These are phyloP conservation scores for Pseudonitzschia multistriata DNA, from an alignment of 108 stramenopile species.

Conservation along the genomic window DNA sequence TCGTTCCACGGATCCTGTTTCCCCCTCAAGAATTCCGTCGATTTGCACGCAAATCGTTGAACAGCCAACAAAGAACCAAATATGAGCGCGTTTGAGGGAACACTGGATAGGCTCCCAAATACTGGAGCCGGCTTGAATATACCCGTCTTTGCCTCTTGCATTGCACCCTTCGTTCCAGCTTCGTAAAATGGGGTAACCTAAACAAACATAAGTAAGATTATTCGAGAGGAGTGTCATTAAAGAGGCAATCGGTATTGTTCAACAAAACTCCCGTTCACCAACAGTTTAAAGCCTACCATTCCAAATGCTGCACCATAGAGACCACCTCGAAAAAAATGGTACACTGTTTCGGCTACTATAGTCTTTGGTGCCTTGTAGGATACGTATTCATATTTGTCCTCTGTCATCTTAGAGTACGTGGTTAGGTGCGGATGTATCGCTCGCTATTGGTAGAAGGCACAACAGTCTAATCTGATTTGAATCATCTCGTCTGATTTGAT, in stretches of 20 bases:
- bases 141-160: conserved; percentile 32
- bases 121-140: conserved; percentile 40
- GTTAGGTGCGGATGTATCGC: too few species aligned
- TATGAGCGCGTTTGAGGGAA: conserved; percentile 39
- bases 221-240: background rate
- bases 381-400: conserved; percentile 33
- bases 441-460: too few species aligned
- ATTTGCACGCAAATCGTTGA: conserved; percentile 40
- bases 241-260: background rate
- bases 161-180: conserved; percentile 26
- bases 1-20: conserved; percentile 38
- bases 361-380: conserved; percentile 33
- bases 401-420: background rate
- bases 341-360: conserved; percentile 38
- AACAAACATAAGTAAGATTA: background rate
- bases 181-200: conserved; percentile 38
- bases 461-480: too few species aligned
- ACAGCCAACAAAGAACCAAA: conserved; percentile 41
- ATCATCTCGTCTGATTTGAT: too few species aligned
- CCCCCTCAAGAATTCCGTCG: conserved; percentile 35
- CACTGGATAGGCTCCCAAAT: conserved; percentile 30
- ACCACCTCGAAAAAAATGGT: conserved; percentile 34
- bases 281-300: conserved; percentile 10
- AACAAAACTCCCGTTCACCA: background rate
- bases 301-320: conserved; percentile 42